Conservation (phyloP, 768 basidiomycete genomes). For the Rickenella mellea region DNA sequence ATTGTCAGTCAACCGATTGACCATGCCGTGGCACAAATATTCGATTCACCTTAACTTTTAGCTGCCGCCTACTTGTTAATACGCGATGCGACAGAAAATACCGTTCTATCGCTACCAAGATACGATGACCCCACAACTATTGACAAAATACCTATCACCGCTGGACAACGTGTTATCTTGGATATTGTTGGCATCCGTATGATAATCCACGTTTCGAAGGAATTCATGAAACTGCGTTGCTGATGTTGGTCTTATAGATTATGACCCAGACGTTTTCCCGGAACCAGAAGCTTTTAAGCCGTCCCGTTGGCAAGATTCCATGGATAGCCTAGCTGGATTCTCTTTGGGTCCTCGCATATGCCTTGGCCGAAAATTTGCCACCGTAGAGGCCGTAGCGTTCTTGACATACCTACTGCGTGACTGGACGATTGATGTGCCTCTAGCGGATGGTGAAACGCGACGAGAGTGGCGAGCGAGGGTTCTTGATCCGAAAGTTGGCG, state of each 20-base stretch:
- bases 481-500: neutral
- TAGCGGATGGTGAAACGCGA: constrained; percentile 26
- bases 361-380: constrained; percentile 47
- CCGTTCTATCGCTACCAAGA: constrained; percentile 1
- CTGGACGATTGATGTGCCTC: constrained; percentile 39
- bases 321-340: neutral
- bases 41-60: neutral
- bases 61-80: constrained; percentile 6
- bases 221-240: neutral
- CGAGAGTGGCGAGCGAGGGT: neutral
- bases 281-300: constrained; percentile 39
- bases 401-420: constrained; percentile 42
- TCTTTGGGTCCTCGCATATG: constrained; percentile 39
- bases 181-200: constrained; percentile 43
- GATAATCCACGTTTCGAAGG: constrained; percentile 12
- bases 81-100: constrained; percentile 4
- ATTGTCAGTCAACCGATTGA: constrained; percentile 2
- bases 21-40: neutral
- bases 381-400: constrained; percentile 42
- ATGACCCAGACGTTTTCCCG: constrained; percentile 40
- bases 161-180: constrained; percentile 20
- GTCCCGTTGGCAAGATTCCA: constrained; percentile 37
- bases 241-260: constrained; percentile 22
- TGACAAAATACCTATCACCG: neutral
- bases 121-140: neutral